phyloP scores from a whole-genome alignment of 345 rosid species.

The Syzygium aromaticum region DNA sequence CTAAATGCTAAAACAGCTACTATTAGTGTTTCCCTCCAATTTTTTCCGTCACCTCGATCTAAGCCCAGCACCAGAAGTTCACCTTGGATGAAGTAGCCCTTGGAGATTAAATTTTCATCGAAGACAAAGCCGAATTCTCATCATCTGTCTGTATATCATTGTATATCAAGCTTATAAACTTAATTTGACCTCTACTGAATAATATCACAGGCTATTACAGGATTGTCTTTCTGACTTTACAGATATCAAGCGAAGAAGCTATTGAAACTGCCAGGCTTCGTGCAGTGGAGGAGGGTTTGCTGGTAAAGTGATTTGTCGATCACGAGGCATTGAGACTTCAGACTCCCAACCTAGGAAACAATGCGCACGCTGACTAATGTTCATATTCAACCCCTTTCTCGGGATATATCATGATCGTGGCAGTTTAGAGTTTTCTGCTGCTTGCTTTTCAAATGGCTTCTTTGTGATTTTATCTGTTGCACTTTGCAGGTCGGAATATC shows the following conservation, averaged over 20 bases:
- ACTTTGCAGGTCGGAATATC: constrained; percentile 51
- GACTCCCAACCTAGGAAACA: neutral
- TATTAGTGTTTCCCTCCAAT: neutral
- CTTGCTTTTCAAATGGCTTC: neutral
- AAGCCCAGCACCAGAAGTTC: neutral
- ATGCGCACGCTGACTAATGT: neutral
- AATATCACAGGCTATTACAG: neutral
- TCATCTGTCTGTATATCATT: neutral
- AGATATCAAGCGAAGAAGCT: constrained; percentile 79
- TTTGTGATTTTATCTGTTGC: neutral
- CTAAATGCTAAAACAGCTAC: neutral
- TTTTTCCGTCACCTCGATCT: neutral
- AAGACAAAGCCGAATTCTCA: neutral
- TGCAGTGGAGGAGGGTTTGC: constrained; percentile 76
- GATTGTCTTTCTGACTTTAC: neutral
- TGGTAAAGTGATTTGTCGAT: constrained; percentile 31
- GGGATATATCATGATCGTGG: neutral
- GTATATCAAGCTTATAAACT: neutral
- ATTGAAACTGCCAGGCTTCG: constrained; percentile 69
- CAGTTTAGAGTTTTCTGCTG: neutral
- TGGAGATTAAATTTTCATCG: neutral
- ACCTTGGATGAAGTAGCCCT: neutral
- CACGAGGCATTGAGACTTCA: neutral
- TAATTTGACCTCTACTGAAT: neutral
- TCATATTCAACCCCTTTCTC: neutral